phyloP scores from a whole-genome alignment of 2,329 filamentous ascomycete species.

The Colletotrichum liaoningense region DNA sequence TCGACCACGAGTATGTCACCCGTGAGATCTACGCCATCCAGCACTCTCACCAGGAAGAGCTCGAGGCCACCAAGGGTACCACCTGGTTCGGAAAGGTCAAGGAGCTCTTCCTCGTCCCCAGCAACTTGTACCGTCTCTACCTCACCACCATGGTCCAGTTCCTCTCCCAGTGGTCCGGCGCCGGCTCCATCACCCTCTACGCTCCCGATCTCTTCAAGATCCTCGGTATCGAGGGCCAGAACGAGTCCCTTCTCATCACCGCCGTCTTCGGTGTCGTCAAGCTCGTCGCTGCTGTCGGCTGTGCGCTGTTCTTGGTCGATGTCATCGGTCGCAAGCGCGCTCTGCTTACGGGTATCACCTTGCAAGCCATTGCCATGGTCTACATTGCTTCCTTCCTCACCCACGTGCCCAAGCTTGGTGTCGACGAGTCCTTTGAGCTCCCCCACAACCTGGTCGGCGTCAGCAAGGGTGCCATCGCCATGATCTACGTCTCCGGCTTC shows the following conservation, averaged over 20 bases:
- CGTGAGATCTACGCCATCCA: constrained; percentile 74
- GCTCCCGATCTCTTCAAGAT: constrained; percentile 79
- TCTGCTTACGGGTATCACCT: constrained; percentile 68
- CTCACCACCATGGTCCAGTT: constrained; percentile 77
- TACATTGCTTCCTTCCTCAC: constrained; percentile 73
- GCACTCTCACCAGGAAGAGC: constrained; percentile 74
- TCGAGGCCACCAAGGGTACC: constrained; percentile 76
- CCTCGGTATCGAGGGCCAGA: constrained; percentile 75
- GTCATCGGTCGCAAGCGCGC: constrained; percentile 80
- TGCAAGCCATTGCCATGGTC: constrained; percentile 71
- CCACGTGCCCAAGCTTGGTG: constrained; percentile 68
- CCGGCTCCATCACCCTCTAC: constrained; percentile 81
- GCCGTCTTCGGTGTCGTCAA: constrained; percentile 83
- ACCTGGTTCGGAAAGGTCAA: constrained; percentile 74
- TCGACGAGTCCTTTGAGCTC: constrained; percentile 60
- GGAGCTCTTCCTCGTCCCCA: constrained; percentile 74
- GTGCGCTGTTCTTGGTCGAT: constrained; percentile 83
- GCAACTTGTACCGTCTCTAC: constrained; percentile 80
- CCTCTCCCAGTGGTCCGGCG: constrained; percentile 79
- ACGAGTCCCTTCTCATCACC: constrained; percentile 78
- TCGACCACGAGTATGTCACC: constrained; percentile 70
- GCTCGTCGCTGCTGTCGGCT: constrained; percentile 73
- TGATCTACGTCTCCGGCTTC: constrained; percentile 77
- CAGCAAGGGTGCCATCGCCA: constrained; percentile 75
- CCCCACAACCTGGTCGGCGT: constrained; percentile 61